A percentile compares a stretch with the other conserved stretches of the same genome.
Evolutionary conservation across 495 filamentous ascomycete genomes (phyloP).

Genomic region (Penicillium flavigenum): DNA sequence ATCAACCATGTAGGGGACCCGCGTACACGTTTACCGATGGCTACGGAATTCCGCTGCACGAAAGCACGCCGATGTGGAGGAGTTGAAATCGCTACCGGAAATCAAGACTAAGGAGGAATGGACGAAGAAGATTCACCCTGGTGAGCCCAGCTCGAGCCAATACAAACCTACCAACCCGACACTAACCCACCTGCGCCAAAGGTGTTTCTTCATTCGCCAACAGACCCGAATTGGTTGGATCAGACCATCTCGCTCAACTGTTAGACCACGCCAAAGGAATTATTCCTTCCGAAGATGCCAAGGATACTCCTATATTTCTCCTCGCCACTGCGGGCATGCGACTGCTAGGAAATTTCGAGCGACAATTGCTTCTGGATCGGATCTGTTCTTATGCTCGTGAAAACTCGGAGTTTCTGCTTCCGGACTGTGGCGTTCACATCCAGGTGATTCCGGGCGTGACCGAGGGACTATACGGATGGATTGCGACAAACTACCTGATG

Average conservation of each 20-base stretch:
- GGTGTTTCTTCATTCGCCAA: constrained; percentile 88
- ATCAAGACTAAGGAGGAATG: constrained; percentile 81
- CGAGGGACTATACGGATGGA: constrained; percentile 97
- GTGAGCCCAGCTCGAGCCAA: constrained; percentile 36
- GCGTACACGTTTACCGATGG: constrained; percentile 92
- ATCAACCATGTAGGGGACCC: constrained; percentile 62
- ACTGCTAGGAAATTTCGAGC: constrained; percentile 71
- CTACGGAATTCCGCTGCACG: constrained; percentile 69
- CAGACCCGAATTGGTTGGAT: constrained; percentile 71
- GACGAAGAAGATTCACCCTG: constrained; percentile 91
- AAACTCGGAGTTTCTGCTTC: constrained; percentile 79
- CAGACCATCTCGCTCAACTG: constrained; percentile 73
- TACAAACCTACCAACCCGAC: not conserved
- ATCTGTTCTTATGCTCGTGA: constrained; percentile 80
- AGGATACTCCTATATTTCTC: constrained; percentile 87
- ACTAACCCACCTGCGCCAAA: constrained; percentile 25
- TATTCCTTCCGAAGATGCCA: constrained; percentile 74
- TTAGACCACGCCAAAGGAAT: constrained; percentile 80
- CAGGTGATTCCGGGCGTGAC: constrained; percentile 97
- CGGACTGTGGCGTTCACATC: constrained; percentile 86
- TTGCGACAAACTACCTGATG: constrained; percentile 94
- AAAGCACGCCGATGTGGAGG: constrained; percentile 55
- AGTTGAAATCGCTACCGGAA: constrained; percentile 70
- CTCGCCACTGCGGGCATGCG: constrained; percentile 98
- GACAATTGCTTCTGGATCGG: constrained; percentile 66